Evolutionary conservation across 345 rosid genomes (phyloP).

Genomic region (Mercurialis annua): DNA sequence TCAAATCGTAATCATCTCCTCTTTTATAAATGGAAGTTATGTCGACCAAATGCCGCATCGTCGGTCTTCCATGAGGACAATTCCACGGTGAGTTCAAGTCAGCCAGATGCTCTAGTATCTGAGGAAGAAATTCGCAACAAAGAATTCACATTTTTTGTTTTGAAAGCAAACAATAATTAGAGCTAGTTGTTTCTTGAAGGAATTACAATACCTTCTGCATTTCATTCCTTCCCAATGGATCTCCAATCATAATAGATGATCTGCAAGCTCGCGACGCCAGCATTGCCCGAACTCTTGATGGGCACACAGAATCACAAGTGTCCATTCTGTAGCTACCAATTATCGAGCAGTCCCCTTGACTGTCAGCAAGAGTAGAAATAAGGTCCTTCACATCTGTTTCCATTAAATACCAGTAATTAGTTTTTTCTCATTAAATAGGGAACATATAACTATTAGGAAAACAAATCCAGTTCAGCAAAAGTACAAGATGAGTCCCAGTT

Average conservation of each 20-base stretch:
- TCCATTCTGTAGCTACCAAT: slow-evolving; percentile 72
- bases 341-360: slow-evolving; percentile 75
- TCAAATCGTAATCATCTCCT: slow-evolving; percentile 21
- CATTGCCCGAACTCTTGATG: slow-evolving; percentile 89
- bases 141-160: background rate
- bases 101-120: slow-evolving; percentile 82
- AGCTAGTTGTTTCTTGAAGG: background rate
- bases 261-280: slow-evolving; percentile 90
- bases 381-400: slow-evolving; percentile 84
- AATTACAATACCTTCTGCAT: slow-evolving; percentile 68
- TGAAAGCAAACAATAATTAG: background rate
- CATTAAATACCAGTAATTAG: slow-evolving; percentile 13
- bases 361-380: slow-evolving; percentile 75
- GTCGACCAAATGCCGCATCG: slow-evolving; percentile 95
- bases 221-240: slow-evolving; percentile 75
- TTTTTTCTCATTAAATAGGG: background rate
- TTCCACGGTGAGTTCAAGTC: slow-evolving; percentile 96
- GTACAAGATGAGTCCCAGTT: background rate
- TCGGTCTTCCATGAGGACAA: slow-evolving; percentile 98
- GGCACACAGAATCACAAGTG: slow-evolving; percentile 73
- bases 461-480: background rate
- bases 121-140: slow-evolving; percentile 6
- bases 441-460: background rate
- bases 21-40: slow-evolving; percentile 45
- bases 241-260: slow-evolving; percentile 88